Percentiles rank a stretch among this genome's conserved stretches.
Evolutionary conservation across 139 green algal species (phyloP).

Genomic region (Parachlorella kessleri): DNA sequence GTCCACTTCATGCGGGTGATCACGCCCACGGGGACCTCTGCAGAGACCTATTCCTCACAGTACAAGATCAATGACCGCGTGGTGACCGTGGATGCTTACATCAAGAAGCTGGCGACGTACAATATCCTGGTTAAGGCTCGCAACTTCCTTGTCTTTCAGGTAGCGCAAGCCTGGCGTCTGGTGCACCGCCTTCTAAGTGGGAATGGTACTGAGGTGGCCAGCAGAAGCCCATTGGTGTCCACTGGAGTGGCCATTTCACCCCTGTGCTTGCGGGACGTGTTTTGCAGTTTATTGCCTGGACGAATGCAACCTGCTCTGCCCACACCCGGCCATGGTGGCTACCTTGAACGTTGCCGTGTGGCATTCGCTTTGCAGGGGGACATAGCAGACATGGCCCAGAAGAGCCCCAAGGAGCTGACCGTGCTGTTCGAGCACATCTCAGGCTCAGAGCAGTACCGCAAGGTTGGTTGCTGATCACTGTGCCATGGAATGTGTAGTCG

Average conservation of each 20-base stretch:
- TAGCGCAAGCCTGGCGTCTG: no score
- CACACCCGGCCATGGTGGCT: no score
- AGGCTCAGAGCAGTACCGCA: constrained; percentile 62
- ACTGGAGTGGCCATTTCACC: no score
- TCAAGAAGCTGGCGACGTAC: constrained; percentile 67
- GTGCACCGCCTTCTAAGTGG: no score
- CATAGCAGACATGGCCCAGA: constrained; percentile 93
- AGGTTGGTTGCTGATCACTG: no score
- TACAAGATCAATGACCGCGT: constrained; percentile 80
- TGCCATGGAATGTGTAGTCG: no score
- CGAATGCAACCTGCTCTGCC: no score
- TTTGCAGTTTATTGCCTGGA: no score
- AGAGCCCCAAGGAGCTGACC: constrained; percentile 83
- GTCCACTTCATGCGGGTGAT: constrained; percentile 83
- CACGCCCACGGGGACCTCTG: constrained; percentile 43
- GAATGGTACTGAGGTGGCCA: no score
- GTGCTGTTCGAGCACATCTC: constrained; percentile 92
- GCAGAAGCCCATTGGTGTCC: no score
- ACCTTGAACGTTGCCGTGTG: no score
- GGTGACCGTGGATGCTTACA: constrained; percentile 91
- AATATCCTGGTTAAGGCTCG: constrained; percentile 94
- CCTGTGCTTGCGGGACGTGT: no score
- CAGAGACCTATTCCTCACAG: constrained; percentile 29
- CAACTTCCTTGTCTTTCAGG: constrained; percentile 99
- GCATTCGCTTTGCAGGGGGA: constrained; percentile 73